Evolutionary conservation across 1,139 yeast genomes (phyloP).

Genomic region (Kurtzmaniella quercitrusa): DNA sequence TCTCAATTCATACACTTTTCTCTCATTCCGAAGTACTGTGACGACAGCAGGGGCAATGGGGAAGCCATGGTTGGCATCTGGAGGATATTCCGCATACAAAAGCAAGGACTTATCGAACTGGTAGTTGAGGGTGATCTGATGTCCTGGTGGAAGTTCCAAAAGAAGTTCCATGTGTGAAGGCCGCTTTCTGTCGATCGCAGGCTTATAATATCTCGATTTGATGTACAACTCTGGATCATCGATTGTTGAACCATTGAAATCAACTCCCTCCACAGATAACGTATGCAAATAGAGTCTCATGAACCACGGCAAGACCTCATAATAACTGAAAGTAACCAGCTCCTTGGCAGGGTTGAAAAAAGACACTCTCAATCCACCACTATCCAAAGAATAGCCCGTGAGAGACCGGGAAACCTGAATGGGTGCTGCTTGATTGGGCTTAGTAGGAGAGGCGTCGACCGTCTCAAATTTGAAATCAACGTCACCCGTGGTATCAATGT

Average conservation of each 20-base stretch:
- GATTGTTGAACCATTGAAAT: constrained; percentile 16
- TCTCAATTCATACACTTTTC: constrained; percentile 52
- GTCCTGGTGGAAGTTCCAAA: constrained; percentile 58
- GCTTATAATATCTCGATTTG: constrained; percentile 57
- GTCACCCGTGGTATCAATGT: constrained; percentile 25
- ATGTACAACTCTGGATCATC: constrained; percentile 30
- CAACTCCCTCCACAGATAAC: constrained; percentile 25
- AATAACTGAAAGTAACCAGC: constrained; percentile 53
- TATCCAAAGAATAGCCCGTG: constrained; percentile 88
- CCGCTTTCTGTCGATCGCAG: constrained; percentile 74
- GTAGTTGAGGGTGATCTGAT: constrained; percentile 62
- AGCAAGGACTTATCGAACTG: constrained; percentile 85
- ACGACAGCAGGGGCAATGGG: constrained; percentile 88
- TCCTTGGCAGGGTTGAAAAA: constrained; percentile 58
- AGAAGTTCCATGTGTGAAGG: constrained; percentile 81
- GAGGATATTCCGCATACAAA: constrained; percentile 89
- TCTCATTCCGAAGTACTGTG: constrained; percentile 40
- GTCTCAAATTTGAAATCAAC: constrained; percentile 39
- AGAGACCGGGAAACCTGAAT: constrained; percentile 76
- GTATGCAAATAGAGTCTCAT: constrained; percentile 81
- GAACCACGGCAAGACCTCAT: constrained; percentile 91
- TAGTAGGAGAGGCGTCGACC: constrained; percentile 28
- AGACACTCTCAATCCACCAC: constrained; percentile 82
- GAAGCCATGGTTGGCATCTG: constrained; percentile 98
- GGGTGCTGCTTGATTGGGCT: constrained; percentile 50